Evolutionary conservation across 805 yeast species (phyloP).

Genomic region (Schwanniomyces polymorphus): DNA sequence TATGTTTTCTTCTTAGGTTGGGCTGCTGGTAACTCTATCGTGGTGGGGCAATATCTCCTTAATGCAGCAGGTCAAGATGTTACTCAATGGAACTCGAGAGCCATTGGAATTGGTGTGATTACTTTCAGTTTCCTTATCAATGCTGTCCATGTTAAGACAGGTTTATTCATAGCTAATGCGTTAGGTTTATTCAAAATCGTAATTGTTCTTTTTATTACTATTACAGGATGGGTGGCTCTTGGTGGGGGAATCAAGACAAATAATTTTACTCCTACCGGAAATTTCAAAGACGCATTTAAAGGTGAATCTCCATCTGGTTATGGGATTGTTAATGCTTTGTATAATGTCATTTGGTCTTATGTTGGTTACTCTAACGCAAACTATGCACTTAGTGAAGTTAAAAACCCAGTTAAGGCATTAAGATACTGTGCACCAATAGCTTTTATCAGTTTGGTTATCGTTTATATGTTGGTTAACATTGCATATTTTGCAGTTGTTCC

Average conservation of each 20-base stretch:
- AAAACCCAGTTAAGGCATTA: conserved; percentile 69
- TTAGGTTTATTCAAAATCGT: conserved; percentile 73
- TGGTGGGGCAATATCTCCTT: conserved; percentile 74
- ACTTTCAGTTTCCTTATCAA: conserved; percentile 69
- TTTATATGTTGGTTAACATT: conserved; percentile 75
- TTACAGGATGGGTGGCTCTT: conserved; percentile 83
- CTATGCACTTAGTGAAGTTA: conserved; percentile 78
- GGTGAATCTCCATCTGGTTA: conserved; percentile 59
- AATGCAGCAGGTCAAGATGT: conserved; percentile 70
- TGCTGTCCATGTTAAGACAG: conserved; percentile 59
- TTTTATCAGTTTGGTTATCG: conserved; percentile 54
- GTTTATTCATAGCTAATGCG: conserved; percentile 60
- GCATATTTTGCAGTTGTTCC: conserved; percentile 85
- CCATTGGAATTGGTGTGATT: conserved; percentile 72
- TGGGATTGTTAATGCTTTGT: conserved; percentile 72
- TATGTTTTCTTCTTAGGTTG: conserved; percentile 77
- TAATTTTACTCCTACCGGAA: conserved; percentile 52
- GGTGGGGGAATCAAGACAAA: conserved; percentile 63
- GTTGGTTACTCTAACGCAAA: conserved; percentile 83
- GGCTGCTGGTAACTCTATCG: conserved; percentile 83
- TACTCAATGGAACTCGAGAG: conserved; percentile 76
- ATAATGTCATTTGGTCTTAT: conserved; percentile 83
- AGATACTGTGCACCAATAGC: conserved; percentile 77
- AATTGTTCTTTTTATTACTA: conserved; percentile 66
- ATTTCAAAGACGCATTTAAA: conserved; percentile 57